Base-by-base conservation (phyloP, 345 rosid genomes). In the Eucalyptus pauciflora region DNA sequence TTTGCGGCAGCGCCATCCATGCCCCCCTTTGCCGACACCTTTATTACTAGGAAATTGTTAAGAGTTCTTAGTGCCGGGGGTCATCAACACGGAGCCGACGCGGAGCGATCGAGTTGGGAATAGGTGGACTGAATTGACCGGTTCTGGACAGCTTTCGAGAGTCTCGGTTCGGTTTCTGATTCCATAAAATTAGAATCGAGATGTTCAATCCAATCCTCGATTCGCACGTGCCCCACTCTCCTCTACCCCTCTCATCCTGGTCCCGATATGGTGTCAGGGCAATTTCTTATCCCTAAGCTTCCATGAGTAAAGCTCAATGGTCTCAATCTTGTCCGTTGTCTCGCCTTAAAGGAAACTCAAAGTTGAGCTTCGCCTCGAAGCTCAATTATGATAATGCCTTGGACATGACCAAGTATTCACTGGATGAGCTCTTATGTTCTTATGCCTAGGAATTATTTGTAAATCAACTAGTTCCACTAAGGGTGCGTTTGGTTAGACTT, bases 151-250 rank as follows among this genome's bases (percentile, higher is more conserved):
- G 5, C 24, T 56, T 25, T 5, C 12, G 6, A 24, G 29, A 9
- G 29, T 4, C 1, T 4, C 5, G 13, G 3, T 2, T 24, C 11
- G 6, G 5, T 56, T 56, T 52, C 1, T 10, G 24, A 20, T 52
- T 52, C 2, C 58, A 52, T 20, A 7, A 20, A 10, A 56, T 24
- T 24, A 4, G 12, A 56, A 56, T 2, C 2, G 25, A 56, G 62
- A 56, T 24, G 9, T 56, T 56, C 6, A 1, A 56, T 10, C 20
- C 5, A 1, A 0, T 24, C 13, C 5, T 25, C 0, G 1, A 10
- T 10, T 56, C 6, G 10, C 29, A 24, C 1, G 13, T 4, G 62
- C 24, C 62, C 6, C 62, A 4, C 27, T 24, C 29, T 56, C 29
- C 29, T 24, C 29, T 56, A 9, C 27, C 12, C 62, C 62, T 24